Base-by-base conservation (phyloP, 2,329 filamentous ascomycete genomes). In the Monilinia laxa region DNA sequence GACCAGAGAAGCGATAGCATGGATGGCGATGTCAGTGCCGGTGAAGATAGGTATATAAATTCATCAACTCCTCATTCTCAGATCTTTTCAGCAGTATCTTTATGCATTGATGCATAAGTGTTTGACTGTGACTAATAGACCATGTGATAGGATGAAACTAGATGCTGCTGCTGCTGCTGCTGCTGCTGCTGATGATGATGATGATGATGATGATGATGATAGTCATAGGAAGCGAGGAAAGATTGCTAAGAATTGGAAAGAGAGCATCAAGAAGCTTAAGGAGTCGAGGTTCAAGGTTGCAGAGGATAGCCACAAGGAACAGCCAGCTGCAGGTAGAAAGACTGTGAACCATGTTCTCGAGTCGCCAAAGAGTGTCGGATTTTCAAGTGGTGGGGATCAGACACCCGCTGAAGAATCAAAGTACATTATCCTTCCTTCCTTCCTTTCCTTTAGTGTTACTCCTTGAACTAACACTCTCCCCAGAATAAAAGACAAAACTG, bases 361-460 rank as follows among this genome's bases (percentile, higher is more conserved):
- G 10, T 16, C 23, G 0, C 47, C 16, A 9, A 31, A 6, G 14
- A 51, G 58, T 9, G 58, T 51, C 3, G 58, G 16, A 7, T 23
- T 23, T 18, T 52, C 25, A 3, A 49, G 20, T 18, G 57, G 35
- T 25, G 45, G 25, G 23, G n/a, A 51, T 4, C 38, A 25, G 28
- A 20, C 40, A 42, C 2, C 16, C 28, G 12, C 7, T 7, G 31
- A 51, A 1, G 4, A 25, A 3, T 4, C 31, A 2, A 38, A 60
- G 58, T 60, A 51, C 2, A 9, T 23, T 1, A 1, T 18, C 40
- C 10, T 28, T 25, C 49, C 49, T 28, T 25, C 49, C 49, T 12
- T 28, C 5, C n/a, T 25, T 23, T 35, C 14, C n/a, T 1, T 20
- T 0, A 1, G 20, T 2, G 20, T 9, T 0, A 18, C 4, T 23